phyloP scores from a whole-genome alignment of 495 filamentous ascomycete genomes.

The Hamigera avellanea region DNA sequence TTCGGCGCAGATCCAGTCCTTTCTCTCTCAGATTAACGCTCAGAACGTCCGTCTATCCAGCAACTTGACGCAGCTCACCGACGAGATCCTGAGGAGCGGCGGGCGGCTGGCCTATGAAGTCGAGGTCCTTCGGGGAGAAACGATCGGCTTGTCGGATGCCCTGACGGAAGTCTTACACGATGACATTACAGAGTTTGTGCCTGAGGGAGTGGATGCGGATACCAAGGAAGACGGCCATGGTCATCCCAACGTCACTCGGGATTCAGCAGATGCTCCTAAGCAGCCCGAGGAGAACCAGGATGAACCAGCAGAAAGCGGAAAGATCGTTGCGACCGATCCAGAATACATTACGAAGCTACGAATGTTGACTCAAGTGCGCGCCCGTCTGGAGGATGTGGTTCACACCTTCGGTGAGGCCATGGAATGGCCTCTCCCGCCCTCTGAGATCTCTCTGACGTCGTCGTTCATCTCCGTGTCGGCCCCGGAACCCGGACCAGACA shows the following conservation, averaged over 20 bases:
- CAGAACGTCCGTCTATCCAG: constrained; percentile 77
- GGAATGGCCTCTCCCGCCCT: constrained; percentile 82
- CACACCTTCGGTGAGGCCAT: constrained; percentile 87
- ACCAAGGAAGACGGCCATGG: neutral
- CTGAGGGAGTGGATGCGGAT: constrained; percentile 25
- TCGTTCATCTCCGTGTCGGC: constrained; percentile 75
- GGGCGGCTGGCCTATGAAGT: constrained; percentile 88
- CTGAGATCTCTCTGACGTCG: constrained; percentile 56
- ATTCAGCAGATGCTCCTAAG: neutral
- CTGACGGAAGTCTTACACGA: constrained; percentile 58
- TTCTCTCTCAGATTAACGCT: constrained; percentile 76
- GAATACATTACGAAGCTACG: constrained; percentile 65
- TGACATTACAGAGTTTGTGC: constrained; percentile 60
- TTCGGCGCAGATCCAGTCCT: constrained; percentile 67
- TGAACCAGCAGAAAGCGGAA: constrained; percentile 1
- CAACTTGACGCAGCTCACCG: constrained; percentile 76
- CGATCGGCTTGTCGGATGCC: constrained; percentile 61
- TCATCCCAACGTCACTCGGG: no score
- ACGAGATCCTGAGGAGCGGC: constrained; percentile 83
- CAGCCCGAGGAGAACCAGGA: neutral
- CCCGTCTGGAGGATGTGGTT: constrained; percentile 73
- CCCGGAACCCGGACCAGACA: constrained; percentile 52
- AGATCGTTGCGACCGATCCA: constrained; percentile 35
- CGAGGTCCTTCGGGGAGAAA: constrained; percentile 81
- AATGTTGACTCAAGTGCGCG: constrained; percentile 70